A percentile compares a stretch with the other conserved stretches of the same genome.
Conservation (phyloP, 306 rosid genomes). For the Vigna reflexopilosa region DNA sequence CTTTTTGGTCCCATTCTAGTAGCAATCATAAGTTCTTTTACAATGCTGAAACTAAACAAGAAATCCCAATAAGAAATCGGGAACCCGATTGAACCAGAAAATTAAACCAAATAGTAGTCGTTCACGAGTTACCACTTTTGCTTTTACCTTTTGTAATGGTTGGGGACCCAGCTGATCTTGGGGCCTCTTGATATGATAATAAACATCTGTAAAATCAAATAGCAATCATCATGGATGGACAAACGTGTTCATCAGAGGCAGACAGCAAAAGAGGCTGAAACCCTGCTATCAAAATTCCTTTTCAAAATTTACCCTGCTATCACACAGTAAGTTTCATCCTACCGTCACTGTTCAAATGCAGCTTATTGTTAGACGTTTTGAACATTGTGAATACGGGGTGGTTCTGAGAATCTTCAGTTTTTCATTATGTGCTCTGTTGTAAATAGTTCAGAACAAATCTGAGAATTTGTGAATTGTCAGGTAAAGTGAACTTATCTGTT, state of each 20-base stretch:
- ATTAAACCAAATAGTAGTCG: constrained; percentile 11
- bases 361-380: neutral
- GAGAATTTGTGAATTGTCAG: neutral
- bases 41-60: constrained; percentile 7
- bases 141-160: constrained; percentile 14
- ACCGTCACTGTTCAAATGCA: neutral
- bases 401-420: neutral
- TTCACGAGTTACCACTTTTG: constrained; percentile 30
- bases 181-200: constrained; percentile 7
- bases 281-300: neutral
- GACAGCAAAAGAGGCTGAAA: neutral
- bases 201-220: constrained; percentile 8
- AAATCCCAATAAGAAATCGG: constrained; percentile 18
- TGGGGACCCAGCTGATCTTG: constrained; percentile 10
- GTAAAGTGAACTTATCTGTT: neutral
- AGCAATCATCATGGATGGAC: constrained; percentile 31
- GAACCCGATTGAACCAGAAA: constrained; percentile 16
- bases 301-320: neutral
- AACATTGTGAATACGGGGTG: no score
- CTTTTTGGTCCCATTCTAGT: constrained; percentile 36
- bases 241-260: constrained; percentile 7
- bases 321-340: neutral
- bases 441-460: neutral
- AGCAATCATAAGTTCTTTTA: constrained; percentile 27
- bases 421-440: neutral